Conservation (phyloP, 192 early-diverging fungal species). For the Coemansia sp. region DNA sequence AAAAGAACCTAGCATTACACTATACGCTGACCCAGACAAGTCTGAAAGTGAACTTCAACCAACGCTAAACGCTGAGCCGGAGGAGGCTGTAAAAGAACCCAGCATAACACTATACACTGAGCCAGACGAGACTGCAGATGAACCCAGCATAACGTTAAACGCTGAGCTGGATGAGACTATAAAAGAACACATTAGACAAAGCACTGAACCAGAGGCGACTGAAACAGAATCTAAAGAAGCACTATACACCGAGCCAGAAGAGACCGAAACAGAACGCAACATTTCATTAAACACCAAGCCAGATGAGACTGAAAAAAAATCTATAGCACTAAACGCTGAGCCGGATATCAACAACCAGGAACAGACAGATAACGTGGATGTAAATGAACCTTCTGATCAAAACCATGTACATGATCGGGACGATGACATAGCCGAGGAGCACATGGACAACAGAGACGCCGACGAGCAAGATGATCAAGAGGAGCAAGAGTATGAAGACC, state of each 20-base stretch:
- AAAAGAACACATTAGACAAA: neutral
- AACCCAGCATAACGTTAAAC: no score
- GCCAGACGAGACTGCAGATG: no score
- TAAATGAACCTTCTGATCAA: no score
- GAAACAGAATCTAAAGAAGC: neutral
- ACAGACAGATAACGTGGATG: neutral
- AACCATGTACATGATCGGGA: neutral
- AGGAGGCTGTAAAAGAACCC: no score
- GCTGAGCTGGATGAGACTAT: no score
- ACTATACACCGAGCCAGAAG: neutral
- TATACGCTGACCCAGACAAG: no score
- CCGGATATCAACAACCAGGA: neutral
- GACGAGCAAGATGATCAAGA: slow-evolving; percentile 9
- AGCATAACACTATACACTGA: no score
- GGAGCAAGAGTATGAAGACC: slow-evolving; percentile 7
- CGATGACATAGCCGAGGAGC: neutral
- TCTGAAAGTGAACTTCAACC: no score
- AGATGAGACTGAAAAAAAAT: neutral
- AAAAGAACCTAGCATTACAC: no score
- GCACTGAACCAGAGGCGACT: neutral
- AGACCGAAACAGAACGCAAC: neutral
- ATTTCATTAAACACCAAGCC: neutral
- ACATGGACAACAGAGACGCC: neutral
- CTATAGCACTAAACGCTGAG: neutral
- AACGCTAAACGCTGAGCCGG: neutral